Base-by-base conservation (phyloP, 2,329 filamentous ascomycete species). In the Aspergillus oerlinghausenensis region DNA sequence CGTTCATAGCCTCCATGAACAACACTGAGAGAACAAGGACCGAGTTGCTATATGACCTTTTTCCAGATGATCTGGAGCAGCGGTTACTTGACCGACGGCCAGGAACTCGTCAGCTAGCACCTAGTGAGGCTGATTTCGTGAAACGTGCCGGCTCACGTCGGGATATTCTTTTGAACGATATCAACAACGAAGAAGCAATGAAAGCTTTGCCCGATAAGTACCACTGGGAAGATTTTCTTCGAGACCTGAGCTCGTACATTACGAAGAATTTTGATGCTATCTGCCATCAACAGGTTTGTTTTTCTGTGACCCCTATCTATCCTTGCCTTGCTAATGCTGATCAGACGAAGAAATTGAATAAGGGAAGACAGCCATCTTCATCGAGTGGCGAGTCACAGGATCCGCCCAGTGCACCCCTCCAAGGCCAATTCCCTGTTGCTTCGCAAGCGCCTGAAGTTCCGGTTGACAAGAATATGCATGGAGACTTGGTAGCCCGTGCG, bases 161-260 rank as follows among this genome's bases (percentile, higher is more conserved):
- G 53, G 79, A 83, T 35, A 83, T 84, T 57, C 75, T 88, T 3
- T 74, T 85, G 38, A 77, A 75, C 40, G 81, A 84, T 43, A 73
- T 80, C n/a, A 76, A 79, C 55, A 78, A 81, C 58, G 73, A 76
- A 45, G 80, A 80, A 29, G 75, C 76, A 4, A 69, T 80, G 52
- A 73, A 74, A 51, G 73, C 77, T 23, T 67, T 88, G 38, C 81
- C 81, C 0, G 79, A 83, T 60, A 84, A 82, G 63, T 87, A 86
- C 63, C 78, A 80, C 29, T 88, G 85, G 85, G 81, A 82, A 51
- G 82, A 85, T 56, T 87, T 88, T 56, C 72, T 87, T 17, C 77
- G 79, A 23, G 82, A 84, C 58, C 78, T 87, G 17, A 82, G 80
- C 49, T 75, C 75, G 11, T 84, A 85, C 67, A 78, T 88, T 50